A percentile compares a stretch with the other conserved stretches of the same genome.
Conservation (phyloP, 2,329 filamentous ascomycete genomes). For the Fusarium verticillioides region DNA sequence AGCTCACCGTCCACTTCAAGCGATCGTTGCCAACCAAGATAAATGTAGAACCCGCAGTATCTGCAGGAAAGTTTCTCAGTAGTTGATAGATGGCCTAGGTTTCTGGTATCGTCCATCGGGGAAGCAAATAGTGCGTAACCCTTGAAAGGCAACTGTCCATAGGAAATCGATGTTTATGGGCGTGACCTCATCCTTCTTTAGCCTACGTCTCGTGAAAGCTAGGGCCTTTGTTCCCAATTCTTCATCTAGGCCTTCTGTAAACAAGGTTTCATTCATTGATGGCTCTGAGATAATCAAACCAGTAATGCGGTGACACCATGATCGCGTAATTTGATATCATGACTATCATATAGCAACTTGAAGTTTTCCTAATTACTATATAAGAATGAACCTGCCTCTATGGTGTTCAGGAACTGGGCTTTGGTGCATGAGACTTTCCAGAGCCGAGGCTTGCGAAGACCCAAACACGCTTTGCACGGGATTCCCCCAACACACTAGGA, state of each 20-base stretch:
- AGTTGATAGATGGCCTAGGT: not conserved
- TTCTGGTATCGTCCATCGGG: not conserved
- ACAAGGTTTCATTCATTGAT: not conserved
- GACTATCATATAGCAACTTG: accelerated
- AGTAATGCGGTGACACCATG: not conserved
- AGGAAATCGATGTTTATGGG: not conserved
- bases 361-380: not conserved
- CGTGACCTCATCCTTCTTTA: no score
- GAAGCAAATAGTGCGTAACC: not conserved
- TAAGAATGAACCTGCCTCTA: not conserved
- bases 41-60: not conserved
- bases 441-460: not conserved
- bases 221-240: not conserved
- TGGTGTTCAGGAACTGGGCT: not conserved
- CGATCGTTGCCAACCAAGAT: not conserved
- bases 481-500: not conserved
- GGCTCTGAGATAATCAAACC: not conserved
- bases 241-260: accelerated
- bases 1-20: not conserved
- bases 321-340: not conserved
- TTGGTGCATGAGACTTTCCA: not conserved
- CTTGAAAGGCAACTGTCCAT: not conserved
- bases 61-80: not conserved
- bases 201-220: no score
- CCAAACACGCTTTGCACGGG: not conserved